A percentile compares a stretch with the other conserved stretches of the same genome.
Evolutionary conservation across 352 stramenopile genomes (phyloP).

Genomic region (Phytophthora agathidicida): DNA sequence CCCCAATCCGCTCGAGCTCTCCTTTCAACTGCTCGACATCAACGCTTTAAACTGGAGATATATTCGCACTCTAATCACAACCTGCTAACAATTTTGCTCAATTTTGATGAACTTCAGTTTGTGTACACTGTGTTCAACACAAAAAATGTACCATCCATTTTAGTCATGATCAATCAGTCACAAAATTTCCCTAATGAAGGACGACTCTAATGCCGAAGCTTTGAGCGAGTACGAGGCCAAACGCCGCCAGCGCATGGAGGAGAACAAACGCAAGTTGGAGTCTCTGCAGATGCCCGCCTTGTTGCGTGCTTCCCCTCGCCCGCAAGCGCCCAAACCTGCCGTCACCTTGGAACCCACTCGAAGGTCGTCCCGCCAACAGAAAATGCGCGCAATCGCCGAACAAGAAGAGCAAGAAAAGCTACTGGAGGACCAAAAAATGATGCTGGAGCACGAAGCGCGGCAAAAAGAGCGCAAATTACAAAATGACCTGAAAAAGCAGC

Average conservation of each 20-base stretch:
- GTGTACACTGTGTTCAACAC: slow-evolving; percentile 3
- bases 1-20: slow-evolving; percentile 53
- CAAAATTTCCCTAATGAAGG: slow-evolving; percentile 5
- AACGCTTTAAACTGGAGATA: slow-evolving; percentile 35
- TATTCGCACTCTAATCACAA: slow-evolving; percentile 14
- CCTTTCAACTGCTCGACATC: slow-evolving; percentile 67
- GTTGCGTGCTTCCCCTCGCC: neutral
- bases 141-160: slow-evolving; percentile 3
- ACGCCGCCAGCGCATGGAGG: slow-evolving; percentile 24
- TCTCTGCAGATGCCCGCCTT: slow-evolving; percentile 18
- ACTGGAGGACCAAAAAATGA: neutral
- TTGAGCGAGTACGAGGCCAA: slow-evolving; percentile 24
- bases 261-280: slow-evolving; percentile 21
- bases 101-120: slow-evolving; percentile 1
- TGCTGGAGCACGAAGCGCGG: neutral
- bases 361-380: slow-evolving; percentile 37
- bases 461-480: neutral
- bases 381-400: slow-evolving; percentile 4
- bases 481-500: neutral
- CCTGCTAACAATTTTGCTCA: slow-evolving; percentile 1
- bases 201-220: neutral
- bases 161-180: neutral
- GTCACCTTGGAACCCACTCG: slow-evolving; percentile 31
- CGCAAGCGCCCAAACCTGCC: slow-evolving; percentile 1
- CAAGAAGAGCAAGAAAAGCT: slow-evolving; percentile 1